These are phyloP conservation scores for Epithemia pelagica DNA, from an alignment of 108 stramenopile genomes.

Conservation along the genomic window DNA sequence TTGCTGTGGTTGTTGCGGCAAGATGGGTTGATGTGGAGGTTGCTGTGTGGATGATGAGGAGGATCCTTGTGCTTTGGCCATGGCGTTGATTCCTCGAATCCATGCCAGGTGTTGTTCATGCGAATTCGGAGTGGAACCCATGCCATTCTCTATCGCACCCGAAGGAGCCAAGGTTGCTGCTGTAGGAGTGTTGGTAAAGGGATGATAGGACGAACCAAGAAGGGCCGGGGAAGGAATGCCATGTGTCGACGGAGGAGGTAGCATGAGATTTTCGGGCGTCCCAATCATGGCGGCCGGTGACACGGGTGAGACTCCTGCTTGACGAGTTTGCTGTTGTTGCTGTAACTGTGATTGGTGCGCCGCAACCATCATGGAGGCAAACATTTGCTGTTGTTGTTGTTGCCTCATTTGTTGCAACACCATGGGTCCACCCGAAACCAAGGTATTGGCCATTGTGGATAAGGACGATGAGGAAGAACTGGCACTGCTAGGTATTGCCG, in stretches of 20 bases:
- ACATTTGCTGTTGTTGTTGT: slow-evolving; percentile 1
- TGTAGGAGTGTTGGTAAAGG: not conserved
- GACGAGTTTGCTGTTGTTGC: slow-evolving; percentile 12
- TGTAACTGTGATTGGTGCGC: slow-evolving; percentile 15
- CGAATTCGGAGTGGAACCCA: not conserved
- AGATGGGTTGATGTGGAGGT: no score
- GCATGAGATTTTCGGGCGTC: slow-evolving; percentile 62
- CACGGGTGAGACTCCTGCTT: slow-evolving; percentile 27
- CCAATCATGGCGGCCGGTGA: slow-evolving; percentile 66
- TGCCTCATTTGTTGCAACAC: slow-evolving; percentile 14
- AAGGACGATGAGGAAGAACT: slow-evolving; percentile 34
- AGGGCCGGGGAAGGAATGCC: not conserved
- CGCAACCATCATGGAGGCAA: not conserved
- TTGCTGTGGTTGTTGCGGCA: slow-evolving; percentile 16
- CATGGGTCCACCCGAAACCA: slow-evolving; percentile 43
- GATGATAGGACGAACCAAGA: not conserved
- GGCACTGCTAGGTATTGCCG: not conserved
- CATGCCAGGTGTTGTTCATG: slow-evolving; percentile 39
- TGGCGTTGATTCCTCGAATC: slow-evolving; percentile 44
- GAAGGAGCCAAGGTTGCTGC: not conserved
- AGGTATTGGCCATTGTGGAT: slow-evolving; percentile 36
- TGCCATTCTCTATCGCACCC: not conserved
- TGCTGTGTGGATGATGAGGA: no score
- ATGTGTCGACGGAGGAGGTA: slow-evolving; percentile 48
- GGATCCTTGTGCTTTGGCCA: slow-evolving; percentile 20